phyloP scores from a whole-genome alignment of 2,329 filamentous ascomycete species.

The Arthrinium phaeospermum region DNA sequence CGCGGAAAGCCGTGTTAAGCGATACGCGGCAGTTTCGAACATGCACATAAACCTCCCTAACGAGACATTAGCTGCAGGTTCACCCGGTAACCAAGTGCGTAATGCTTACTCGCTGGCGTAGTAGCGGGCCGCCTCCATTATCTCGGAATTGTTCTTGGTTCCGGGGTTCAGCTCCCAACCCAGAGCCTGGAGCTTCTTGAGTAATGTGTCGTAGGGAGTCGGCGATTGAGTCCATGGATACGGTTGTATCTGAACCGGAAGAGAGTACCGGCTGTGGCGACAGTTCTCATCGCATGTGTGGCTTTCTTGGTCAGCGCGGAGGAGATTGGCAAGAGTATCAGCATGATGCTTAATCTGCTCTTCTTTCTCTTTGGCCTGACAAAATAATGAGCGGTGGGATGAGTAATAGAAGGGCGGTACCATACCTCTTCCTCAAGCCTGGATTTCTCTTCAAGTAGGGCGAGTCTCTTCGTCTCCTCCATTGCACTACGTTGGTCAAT shows the following conservation, averaged over 20 bases:
- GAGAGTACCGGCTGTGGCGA: neutral
- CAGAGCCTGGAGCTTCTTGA: constrained; percentile 33
- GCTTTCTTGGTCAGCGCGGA: constrained; percentile 6
- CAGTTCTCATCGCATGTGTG: neutral
- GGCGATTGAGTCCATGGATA: constrained; percentile 13
- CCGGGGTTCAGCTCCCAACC: constrained; percentile 30
- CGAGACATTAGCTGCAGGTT: neutral
- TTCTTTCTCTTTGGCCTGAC: constrained; percentile 12
- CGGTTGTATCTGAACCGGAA: constrained; percentile 4
- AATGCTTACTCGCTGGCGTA: constrained; percentile 33
- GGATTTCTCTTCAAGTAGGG: constrained; percentile 2
- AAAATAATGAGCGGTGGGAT: neutral
- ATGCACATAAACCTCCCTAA: constrained; percentile 32
- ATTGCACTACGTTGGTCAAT: constrained; percentile 16
- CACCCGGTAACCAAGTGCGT: constrained; percentile 23
- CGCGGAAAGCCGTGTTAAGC: constrained; percentile 30
- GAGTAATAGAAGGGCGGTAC: neutral
- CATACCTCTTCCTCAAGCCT: constrained; percentile 21
- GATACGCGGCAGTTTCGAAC: constrained; percentile 31
- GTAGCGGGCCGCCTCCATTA: constrained; percentile 32
- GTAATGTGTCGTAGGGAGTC: constrained; percentile 31
- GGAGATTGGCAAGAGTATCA: neutral
- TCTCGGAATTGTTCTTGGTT: constrained; percentile 23
- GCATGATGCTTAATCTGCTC: constrained; percentile 12
- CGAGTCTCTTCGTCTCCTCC: constrained; percentile 17